These are phyloP conservation scores for Vicia villosa DNA, from an alignment of 306 rosid species.

Conservation along the genomic window DNA sequence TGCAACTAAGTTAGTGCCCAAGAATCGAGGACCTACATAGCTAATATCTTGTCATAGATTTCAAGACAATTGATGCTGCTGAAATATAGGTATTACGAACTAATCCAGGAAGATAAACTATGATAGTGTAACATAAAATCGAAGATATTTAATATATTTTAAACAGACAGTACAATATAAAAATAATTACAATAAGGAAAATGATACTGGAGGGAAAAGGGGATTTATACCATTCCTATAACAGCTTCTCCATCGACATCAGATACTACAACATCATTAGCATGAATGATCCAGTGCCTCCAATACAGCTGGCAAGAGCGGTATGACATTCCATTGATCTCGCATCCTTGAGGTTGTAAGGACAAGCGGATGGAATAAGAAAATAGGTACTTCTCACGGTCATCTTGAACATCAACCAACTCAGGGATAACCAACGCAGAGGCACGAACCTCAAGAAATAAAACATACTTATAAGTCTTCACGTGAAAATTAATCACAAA, in stretches of 20 bases:
- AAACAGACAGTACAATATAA: background rate
- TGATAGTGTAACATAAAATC: background rate
- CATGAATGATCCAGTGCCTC: constrained; percentile 80
- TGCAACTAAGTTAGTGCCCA: constrained; percentile 1
- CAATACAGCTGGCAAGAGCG: constrained; percentile 72
- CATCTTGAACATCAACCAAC: constrained; percentile 42
- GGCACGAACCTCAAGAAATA: constrained; percentile 67
- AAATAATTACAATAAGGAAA: background rate
- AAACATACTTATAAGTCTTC: constrained; percentile 35
- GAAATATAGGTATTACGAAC: background rate
- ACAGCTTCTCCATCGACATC: constrained; percentile 73
- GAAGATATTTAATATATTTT: background rate
- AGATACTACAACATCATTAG: constrained; percentile 50
- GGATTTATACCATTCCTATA: constrained; percentile 67
- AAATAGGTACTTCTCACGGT: constrained; percentile 49
- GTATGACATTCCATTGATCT: constrained; percentile 58
- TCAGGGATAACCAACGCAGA: constrained; percentile 82
- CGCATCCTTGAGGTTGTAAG: constrained; percentile 68
- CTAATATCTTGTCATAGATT: constrained; percentile 20
- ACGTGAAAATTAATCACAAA: constrained; percentile 18
- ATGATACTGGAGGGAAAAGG: background rate
- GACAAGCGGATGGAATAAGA: constrained; percentile 86
- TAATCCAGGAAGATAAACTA: background rate
- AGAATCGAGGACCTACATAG: constrained; percentile 9
- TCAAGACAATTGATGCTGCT: constrained; percentile 27